Evolutionary conservation across 176 grass and related monocot genomes (phyloP), one percentile per base, ranked within the genome.

Genomic region (Musa acuminata): DNA sequence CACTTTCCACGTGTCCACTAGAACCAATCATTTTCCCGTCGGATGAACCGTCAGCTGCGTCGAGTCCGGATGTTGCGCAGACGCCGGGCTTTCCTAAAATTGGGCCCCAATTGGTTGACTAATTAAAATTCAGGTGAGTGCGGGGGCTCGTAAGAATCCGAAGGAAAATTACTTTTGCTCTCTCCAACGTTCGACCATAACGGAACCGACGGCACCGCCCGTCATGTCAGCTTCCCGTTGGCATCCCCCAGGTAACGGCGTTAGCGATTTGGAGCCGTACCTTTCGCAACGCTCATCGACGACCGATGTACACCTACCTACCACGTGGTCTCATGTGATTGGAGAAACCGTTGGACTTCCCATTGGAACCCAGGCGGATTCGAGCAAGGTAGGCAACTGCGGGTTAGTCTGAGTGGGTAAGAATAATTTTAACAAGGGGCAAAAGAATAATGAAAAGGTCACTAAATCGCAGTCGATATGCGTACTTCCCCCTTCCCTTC

Each of bases 171-270:
- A 20, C 57, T 60, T 60, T 21, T 60, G 3, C 3, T n/a, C 17
- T 60, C n/a, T n/a, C 57, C 57, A 84, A 84, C 75, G 75, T 74
- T 79, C 59, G 68, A 83, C 49, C 82, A 55, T 73, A 78, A 83
- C 11, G 23, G 48, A 26, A n/a, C 21, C 29, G 20, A 50, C 65
- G 50, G 54, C n/a, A 11, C 63, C 53, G 57, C 72, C 3, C 62
- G 50, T 53, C 76, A 74, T 25, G 75, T 74, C 35, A 66, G 1
- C 10, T 62, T 21, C 26, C 62, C 24, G 3, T 3, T 21, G 53
- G 3, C 27, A 8, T 9, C 22, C 11, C 11, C 3, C 29, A 2
- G 16, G 4, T 51, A 64, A 83, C 81, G 74, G 54, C 74, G 81
- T 78, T 62, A 43, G 4, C 35, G 35, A 6, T 6, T 43, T 43